Percentiles rank a stretch among this genome's conserved stretches.
phyloP scores from a whole-genome alignment of 768 basidiomycete species.

The Paxillus rubicundulus region DNA sequence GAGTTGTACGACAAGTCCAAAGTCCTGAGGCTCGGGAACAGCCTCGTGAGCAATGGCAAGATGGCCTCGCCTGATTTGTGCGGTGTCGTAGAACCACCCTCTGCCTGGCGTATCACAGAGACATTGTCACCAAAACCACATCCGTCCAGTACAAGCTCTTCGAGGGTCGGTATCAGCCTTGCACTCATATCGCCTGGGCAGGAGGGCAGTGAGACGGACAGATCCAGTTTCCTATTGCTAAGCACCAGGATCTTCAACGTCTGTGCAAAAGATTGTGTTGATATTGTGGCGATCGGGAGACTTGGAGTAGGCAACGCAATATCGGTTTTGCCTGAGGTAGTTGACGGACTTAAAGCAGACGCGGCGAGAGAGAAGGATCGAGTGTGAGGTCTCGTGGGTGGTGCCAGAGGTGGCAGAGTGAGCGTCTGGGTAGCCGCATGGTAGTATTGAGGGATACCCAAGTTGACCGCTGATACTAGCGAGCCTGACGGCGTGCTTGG shows the following conservation, averaged over 20 bases:
- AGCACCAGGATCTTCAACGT: conserved; percentile 59
- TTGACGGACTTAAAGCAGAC: conserved; percentile 13
- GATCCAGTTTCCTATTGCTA: conserved; percentile 63
- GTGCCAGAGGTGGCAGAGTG: conserved; percentile 59
- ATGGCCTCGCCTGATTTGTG: conserved; percentile 52
- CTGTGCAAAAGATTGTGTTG: conserved; percentile 56
- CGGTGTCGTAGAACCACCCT: conserved; percentile 32
- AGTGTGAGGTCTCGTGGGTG: conserved; percentile 49
- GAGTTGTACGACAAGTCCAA: conserved; percentile 77
- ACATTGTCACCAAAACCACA: conserved; percentile 66
- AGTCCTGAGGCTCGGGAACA: conserved; percentile 69
- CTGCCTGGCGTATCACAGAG: conserved; percentile 40
- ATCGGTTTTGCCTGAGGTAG: conserved; percentile 32
- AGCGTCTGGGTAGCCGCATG: conserved; percentile 53
- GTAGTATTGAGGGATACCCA: conserved; percentile 60
- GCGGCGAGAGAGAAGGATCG: conserved; percentile 60
- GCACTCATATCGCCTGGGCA: conserved; percentile 26
- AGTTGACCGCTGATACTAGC: conserved; percentile 30
- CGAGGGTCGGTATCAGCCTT: conserved; percentile 60
- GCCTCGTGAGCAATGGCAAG: conserved; percentile 53
- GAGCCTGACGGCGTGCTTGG: conserved; percentile 26
- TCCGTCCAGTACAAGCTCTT: conserved; percentile 73
- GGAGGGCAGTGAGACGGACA: conserved; percentile 55
- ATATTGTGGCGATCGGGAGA: conserved; percentile 63
- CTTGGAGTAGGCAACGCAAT: conserved; percentile 63